phyloP scores from a whole-genome alignment of 1,284 basidiomycete genomes.

The Blastosporella zonata region DNA sequence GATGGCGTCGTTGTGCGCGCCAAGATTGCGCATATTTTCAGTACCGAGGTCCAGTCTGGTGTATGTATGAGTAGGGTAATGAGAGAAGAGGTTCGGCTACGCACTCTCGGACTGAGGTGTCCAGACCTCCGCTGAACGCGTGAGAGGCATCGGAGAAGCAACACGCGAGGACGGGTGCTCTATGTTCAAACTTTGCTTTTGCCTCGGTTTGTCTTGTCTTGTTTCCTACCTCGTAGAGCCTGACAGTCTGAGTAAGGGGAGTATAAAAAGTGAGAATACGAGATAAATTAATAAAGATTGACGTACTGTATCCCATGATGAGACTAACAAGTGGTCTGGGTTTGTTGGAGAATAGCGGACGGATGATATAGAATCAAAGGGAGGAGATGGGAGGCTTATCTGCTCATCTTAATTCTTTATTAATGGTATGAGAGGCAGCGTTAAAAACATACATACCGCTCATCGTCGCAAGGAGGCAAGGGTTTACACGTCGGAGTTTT shows the following conservation, averaged over 20 bases:
- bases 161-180: slow-evolving; percentile 70
- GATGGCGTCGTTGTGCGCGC: slow-evolving; percentile 65
- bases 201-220: slow-evolving; percentile 50
- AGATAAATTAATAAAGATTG: slow-evolving; percentile 5
- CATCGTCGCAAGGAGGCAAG: neutral
- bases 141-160: slow-evolving; percentile 62
- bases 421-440: neutral
- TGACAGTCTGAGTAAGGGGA: slow-evolving; percentile 53
- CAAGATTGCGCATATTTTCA: slow-evolving; percentile 61
- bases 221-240: slow-evolving; percentile 63
- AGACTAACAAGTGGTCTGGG: slow-evolving; percentile 73
- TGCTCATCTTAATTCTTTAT: slow-evolving; percentile 20
- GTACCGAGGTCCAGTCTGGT: slow-evolving; percentile 59
- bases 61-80: neutral
- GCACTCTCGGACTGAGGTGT: slow-evolving; percentile 70
- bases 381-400: slow-evolving; percentile 57
- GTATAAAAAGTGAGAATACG: neutral
- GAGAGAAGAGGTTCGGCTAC: slow-evolving; percentile 23
- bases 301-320: slow-evolving; percentile 88
- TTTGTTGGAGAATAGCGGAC: slow-evolving; percentile 80
- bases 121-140: slow-evolving; percentile 74
- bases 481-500: neutral
- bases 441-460: neutral
- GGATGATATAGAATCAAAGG: slow-evolving; percentile 81
- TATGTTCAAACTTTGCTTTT: slow-evolving; percentile 74